Evolutionary conservation across 2,329 filamentous ascomycete genomes (phyloP), one percentile per base, ranked within the genome.

Genomic region (Colletotrichum tabaci): DNA sequence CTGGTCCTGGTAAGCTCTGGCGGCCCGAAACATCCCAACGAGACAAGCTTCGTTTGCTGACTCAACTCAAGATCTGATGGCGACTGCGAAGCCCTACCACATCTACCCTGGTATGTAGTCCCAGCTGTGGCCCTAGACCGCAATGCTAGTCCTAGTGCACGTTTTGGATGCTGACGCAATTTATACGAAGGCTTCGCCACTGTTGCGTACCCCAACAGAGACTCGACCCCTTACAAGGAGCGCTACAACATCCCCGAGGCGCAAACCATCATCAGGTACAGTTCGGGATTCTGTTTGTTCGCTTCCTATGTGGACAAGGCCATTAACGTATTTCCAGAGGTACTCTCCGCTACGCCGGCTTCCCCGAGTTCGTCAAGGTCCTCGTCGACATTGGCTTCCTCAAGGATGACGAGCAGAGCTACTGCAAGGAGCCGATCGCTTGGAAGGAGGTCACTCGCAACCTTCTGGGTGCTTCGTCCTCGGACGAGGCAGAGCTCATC

Each of bases 321-420:
- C 35, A 40, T 35, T 56, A 15, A 56, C 18, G 4, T 12, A 2
- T 23, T 38, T 16, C 21, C n/a, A 56, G 53, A 56, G 53, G 53
- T 56, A 56, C 53, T 56, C 88, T 98, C 44, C 88, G 96, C 75
- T 98, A 96, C 86, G 87, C 90, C 75, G 95, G 95, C 50, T 98
- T 98, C 89, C 95, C 95, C 2, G 90, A 97, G 81, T 96, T 98
- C 83, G 90, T 98, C 85, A 93, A 92, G 81, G 89, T 91, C 30
- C 90, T 98, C 10, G 94, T 97, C 72, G 93, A 98, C 80, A 93
- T 95, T 72, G 95, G 94, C 74, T 97, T 98, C 89, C 88, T 98
- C 60, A 90, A 87, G 66, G 94, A 97, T 69, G 89, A 90, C 52
- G 84, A 89, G 75, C 84, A 89, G 71, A 87, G 89, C 76, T 89